Evolutionary conservation across 1,139 yeast species (phyloP), one percentile per base, ranked within the genome.

Genomic region (Geotrichum reessii): DNA sequence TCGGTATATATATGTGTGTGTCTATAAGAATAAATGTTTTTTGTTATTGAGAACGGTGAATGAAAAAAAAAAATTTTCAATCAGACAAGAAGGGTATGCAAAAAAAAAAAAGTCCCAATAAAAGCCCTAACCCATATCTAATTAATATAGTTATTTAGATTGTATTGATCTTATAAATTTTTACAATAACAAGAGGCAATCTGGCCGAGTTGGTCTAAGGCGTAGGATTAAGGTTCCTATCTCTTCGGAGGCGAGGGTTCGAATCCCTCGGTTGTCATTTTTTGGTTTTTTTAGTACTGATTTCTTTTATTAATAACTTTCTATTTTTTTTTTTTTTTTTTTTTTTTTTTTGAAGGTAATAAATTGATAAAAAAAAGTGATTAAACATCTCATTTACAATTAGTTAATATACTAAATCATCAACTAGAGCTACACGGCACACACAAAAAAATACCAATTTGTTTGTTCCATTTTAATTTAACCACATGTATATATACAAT

Each of bases 141-240:
- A n/a, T 37, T 37, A 1, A n/a, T 37, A 19, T 33, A 12, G 37
- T 37, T 4, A 40, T n/a, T n/a, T n/a, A 5, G 46, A 4, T 40
- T 40, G 9, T n/a, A 40, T 5, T 5, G 9, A n/a, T 40, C 6
- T n/a, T n/a, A 3, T 5, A n/a, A 40, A 40, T 5, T 40, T n/a
- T 7, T 46, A 12, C 25, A 48, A 24, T 48, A 48, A 25, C 14
- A 40, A 40, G 17, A 22, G 69, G 69, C 69, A 67, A 66, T 64
- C 67, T 67, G 71, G 71, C 71, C 71, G 71, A 68, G 71, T 68
- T 58, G 71, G 71, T 68, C 71, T 68, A 68, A 68, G 71, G 71
- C 71, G 71, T 66, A 66, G 65, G 70, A 65, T 66, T 67, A 65
- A 67, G 69, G 70, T 67, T 64, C 69, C 63, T 65, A 65, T 68